These are phyloP conservation scores for Cinnamomum micranthum DNA, from an alignment of 164 flowering plant species.

Conservation along the genomic window DNA sequence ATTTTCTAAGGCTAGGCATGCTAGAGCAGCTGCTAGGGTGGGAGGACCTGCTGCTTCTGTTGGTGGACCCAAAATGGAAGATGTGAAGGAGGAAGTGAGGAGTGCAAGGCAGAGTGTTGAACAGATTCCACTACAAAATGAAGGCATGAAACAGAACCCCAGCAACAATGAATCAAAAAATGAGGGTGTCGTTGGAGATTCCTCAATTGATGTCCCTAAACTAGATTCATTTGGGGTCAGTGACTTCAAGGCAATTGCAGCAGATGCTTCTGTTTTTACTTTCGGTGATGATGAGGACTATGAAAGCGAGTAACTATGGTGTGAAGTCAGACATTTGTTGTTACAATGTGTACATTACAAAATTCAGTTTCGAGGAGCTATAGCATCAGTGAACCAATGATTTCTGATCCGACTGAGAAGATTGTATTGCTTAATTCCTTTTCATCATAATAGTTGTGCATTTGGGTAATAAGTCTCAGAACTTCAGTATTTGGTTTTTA, in stretches of 20 bases:
- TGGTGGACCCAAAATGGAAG: conserved; percentile 18
- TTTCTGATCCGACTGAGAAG: background rate
- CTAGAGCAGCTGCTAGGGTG: conserved; percentile 16
- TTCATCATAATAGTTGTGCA: background rate
- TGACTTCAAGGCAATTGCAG: conserved; percentile 90
- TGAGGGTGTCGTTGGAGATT: conserved; percentile 19
- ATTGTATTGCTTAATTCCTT: background rate
- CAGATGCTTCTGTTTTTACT: conserved; percentile 93
- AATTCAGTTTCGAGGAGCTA: background rate
- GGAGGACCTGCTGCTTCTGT: conserved; percentile 11
- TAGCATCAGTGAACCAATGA: background rate
- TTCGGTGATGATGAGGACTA: conserved; percentile 93
- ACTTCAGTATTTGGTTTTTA: no score
- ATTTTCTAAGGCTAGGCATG: conserved; percentile 38
- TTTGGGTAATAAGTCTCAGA: background rate
- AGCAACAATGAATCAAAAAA: conserved; percentile 28
- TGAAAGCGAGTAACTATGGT: conserved; percentile 55
- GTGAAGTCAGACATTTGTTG: background rate
- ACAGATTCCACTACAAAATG: conserved; percentile 43
- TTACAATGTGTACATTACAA: conserved; percentile 7
- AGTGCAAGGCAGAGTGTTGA: conserved; percentile 39
- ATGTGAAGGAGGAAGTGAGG: conserved; percentile 30
- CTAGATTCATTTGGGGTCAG: conserved; percentile 19
- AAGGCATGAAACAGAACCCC: conserved; percentile 14
- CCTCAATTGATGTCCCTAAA: conserved; percentile 33